These are phyloP conservation scores for Fusarium euwallaceae DNA, from an alignment of 2,329 filamentous ascomycete species.

Conservation along the genomic window DNA sequence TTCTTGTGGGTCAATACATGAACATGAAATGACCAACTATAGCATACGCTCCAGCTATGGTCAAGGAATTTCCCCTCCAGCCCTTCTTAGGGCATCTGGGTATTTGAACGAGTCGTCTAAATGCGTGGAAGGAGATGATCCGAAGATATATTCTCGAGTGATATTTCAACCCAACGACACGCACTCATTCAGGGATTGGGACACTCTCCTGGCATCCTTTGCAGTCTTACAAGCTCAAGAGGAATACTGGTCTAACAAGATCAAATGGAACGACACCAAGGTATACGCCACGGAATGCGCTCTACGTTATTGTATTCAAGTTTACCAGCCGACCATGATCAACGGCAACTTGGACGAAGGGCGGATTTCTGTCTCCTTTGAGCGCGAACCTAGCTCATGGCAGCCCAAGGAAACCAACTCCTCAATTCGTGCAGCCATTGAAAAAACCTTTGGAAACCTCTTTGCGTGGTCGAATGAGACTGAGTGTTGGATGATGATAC, in stretches of 20 bases:
- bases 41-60: neutral
- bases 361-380: neutral
- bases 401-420: neutral
- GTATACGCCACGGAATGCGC: slow-evolving; percentile 12
- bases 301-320: slow-evolving; percentile 5
- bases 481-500: neutral
- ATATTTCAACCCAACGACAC: neutral
- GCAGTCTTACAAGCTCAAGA: neutral
- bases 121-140: neutral
- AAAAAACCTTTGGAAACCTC: neutral
- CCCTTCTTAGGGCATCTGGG: neutral
- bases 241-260: neutral
- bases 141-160: neutral
- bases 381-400: slow-evolving; percentile 2
- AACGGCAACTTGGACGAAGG: neutral
- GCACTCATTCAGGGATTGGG: neutral
- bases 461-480: neutral
- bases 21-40: neutral
- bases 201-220: neutral
- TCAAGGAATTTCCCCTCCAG: neutral
- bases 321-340: neutral
- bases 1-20: neutral
- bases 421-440: neutral
- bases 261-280: neutral
- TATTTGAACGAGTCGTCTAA: neutral